These are phyloP conservation scores for Aquilaria agallochum DNA, from an alignment of 441 rosid species.

Conservation along the genomic window DNA sequence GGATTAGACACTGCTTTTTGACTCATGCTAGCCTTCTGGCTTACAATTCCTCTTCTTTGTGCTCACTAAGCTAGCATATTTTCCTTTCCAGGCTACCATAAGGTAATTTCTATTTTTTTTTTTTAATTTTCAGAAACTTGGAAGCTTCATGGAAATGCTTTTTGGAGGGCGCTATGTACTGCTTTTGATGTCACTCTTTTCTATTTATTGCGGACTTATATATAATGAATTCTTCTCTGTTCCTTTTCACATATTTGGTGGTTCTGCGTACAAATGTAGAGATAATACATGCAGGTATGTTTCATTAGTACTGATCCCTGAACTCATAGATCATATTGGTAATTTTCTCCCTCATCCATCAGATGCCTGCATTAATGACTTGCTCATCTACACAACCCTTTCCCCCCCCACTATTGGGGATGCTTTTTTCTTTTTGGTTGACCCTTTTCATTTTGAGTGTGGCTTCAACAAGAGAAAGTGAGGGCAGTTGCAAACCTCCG, in stretches of 20 bases:
- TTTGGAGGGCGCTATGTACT: conserved; percentile 94
- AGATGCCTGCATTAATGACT: conserved; percentile 9
- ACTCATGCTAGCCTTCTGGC: too few species aligned
- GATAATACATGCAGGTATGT: conserved; percentile 76
- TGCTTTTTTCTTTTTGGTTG: conserved; percentile 3
- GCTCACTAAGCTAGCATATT: neutral
- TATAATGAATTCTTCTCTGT: conserved; percentile 97
- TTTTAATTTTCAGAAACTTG: conserved; percentile 67
- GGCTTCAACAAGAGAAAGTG: too few species aligned
- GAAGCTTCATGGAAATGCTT: conserved; percentile 99
- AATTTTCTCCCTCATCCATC: conserved; percentile 3
- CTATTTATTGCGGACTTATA: conserved; percentile 93
- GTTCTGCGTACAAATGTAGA: conserved; percentile 89
- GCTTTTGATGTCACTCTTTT: conserved; percentile 85
- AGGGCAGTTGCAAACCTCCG: too few species aligned
- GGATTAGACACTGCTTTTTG: too few species aligned
- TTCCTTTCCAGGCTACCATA: neutral
- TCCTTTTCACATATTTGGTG: conserved; percentile 91
- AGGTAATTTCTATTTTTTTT: neutral
- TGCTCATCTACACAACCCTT: neutral
- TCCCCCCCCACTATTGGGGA: neutral
- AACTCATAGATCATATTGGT: conserved; percentile 1
- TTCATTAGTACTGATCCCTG: conserved; percentile 4
- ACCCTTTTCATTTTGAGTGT: neutral
- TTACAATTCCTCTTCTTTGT: too few species aligned